Conservation (phyloP, 352 stramenopile species). For the Blastocystis sp. region DNA sequence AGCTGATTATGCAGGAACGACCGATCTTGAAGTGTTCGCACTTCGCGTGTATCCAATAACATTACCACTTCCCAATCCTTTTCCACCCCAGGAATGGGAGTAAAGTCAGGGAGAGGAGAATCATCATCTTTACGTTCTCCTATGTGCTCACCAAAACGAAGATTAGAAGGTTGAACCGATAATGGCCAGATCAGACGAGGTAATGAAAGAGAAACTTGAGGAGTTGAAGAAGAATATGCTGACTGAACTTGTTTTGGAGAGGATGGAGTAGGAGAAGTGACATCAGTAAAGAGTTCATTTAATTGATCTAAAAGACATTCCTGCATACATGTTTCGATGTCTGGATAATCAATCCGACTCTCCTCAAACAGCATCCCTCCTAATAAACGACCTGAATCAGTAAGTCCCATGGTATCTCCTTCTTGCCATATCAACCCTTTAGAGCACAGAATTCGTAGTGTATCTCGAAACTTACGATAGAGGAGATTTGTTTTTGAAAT, state of each 20-base stretch:
- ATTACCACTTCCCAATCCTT: conserved; percentile 61
- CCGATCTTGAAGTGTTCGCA: conserved; percentile 51
- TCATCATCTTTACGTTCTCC: background rate
- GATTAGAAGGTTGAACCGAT: background rate
- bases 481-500: background rate
- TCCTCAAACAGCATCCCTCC: background rate
- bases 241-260: background rate
- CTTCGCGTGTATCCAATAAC: conserved; percentile 56
- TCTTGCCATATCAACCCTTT: background rate
- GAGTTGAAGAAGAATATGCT: background rate
- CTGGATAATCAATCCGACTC: conserved; percentile 27
- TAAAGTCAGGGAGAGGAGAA: background rate
- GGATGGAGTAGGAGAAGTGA: background rate
- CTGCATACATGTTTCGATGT: conserved; percentile 3
- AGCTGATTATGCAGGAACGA: conserved; percentile 60
- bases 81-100: background rate
- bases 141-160: background rate
- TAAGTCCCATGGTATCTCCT: background rate
- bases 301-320: background rate
- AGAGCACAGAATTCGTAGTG: background rate
- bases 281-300: background rate
- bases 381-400: background rate
- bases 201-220: background rate
- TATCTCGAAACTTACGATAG: conserved; percentile 1
- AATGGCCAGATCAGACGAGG: conserved; percentile 15